Base-by-base conservation (phyloP, 2,329 filamentous ascomycete species). In the Stagonosporopsis vannaccii region DNA sequence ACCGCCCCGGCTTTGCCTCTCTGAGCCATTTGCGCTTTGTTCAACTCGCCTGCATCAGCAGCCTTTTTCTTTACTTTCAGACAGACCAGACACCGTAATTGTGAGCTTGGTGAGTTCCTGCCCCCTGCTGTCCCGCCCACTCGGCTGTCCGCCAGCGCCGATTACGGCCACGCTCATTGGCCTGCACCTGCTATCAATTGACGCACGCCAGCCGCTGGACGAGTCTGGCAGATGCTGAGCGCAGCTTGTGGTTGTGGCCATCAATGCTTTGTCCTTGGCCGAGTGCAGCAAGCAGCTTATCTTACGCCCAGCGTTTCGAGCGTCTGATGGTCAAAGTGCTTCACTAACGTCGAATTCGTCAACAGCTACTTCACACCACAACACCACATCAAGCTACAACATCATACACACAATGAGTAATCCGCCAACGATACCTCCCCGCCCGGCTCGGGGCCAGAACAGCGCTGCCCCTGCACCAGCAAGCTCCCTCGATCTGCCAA, bases 391-490 rank as follows among this genome's bases (percentile, higher is more conserved):
- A 39, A 40, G 11, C 37, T 20, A 25, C 49, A 50, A 43, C 49
- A 41, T 37, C 56, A 62, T 53, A 60, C 19, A 68, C 66, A 76
- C 63, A 65, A 81, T 81, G 79, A 78, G 84, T 66, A 79, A 80
- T 52, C 68, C 64, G 55, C 70, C 87, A 36, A 78, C 77, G 64
- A 79, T 90, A 63, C 87, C 87, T 59, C 86, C 87, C 63, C 85
- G 87, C 60, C 87, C 87, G 49, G 75, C 81, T 63, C 83, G 85
- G 69, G 79, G 81, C 37, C 78, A 82, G 62, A 78, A 82, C 48
- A 75, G 76, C 58, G 71, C 61, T 36, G 77, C 37, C 67, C 75
- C 52, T 65, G 78, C 50, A 65, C 78, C 50, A 66, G 78, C 54
- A 28, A 51, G 45, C 66, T 77, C 55, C 67, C 77, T 79, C 60